Conservation (phyloP, 1,284 basidiomycete genomes). For the Ceratobasidium sp. region DNA sequence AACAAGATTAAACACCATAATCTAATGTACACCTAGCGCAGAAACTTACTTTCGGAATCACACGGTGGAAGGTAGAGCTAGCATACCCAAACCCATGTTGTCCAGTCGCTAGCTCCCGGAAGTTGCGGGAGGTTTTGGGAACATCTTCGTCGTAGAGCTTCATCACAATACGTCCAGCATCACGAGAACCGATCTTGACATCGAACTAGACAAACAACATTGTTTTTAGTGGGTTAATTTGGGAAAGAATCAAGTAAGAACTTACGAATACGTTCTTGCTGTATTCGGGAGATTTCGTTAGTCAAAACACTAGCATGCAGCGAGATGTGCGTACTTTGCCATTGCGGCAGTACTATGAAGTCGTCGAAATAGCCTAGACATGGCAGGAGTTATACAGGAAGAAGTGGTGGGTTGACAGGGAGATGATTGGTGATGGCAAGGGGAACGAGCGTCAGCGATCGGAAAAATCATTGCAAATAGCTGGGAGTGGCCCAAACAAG, state of each 20-base stretch:
- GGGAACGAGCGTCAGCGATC: not conserved
- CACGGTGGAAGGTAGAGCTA: conserved; percentile 59
- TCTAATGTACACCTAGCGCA: not conserved
- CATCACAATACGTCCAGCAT: conserved; percentile 58
- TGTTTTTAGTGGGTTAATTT: not conserved
- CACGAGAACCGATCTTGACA: conserved; percentile 53
- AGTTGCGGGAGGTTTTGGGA: conserved; percentile 61
- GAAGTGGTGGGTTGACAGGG: not conserved
- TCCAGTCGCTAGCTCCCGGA: conserved; percentile 66
- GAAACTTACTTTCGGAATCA: conserved; percentile 53
- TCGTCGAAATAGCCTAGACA: conserved; percentile 40
- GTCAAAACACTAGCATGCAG: not conserved
- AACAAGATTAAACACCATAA: conserved; percentile 58
- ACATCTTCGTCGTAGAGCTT: conserved; percentile 61
- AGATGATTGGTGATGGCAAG: not conserved
- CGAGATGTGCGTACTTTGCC: conserved; percentile 5
- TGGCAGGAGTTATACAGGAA: not conserved
- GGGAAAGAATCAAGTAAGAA: not conserved
- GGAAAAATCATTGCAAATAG: conserved; percentile 20
- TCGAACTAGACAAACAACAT: conserved; percentile 50
- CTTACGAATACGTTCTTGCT: conserved; percentile 36
- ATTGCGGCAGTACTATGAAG: conserved; percentile 24
- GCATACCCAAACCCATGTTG: conserved; percentile 61
- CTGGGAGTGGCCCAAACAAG: not conserved
- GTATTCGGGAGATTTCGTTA: not conserved